Conservation (phyloP, 2,329 filamentous ascomycete species). For the Diaporthe destruens region DNA sequence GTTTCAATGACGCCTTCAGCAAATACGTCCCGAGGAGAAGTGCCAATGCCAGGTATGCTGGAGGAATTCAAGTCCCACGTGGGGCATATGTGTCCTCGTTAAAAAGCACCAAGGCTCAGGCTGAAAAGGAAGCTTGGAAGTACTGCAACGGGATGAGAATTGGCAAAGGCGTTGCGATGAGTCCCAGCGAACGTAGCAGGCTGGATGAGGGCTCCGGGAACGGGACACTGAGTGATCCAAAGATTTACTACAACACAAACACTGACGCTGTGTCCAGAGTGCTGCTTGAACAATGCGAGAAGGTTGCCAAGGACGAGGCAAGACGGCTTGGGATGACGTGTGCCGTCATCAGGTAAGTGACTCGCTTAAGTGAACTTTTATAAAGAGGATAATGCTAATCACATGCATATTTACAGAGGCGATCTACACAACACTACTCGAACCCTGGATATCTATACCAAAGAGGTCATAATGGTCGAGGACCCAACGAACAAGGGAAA, state of each 20-base stretch:
- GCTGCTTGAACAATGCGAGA: background rate
- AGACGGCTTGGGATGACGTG: background rate
- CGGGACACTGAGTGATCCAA: background rate
- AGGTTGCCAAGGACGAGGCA: background rate
- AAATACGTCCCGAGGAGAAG: background rate
- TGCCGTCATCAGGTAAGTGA: background rate
- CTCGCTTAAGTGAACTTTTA: too few species aligned
- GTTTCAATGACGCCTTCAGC: background rate
- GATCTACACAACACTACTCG: background rate
- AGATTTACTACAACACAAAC: background rate
- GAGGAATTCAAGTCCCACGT: fast-evolving
- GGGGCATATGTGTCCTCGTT: fast-evolving
- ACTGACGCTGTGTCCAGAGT: background rate
- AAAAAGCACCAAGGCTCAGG: background rate
- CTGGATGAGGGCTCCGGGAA: background rate
- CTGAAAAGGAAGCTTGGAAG: background rate
- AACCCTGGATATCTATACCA: background rate
- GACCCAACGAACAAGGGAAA: background rate
- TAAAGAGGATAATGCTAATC: too few species aligned
- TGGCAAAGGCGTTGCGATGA: background rate
- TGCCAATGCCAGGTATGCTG: background rate
- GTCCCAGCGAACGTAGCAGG: fast-evolving
- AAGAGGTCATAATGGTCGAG: background rate
- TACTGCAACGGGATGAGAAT: background rate
- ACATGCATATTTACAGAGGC: background rate